A percentile compares a stretch with the other conserved stretches of the same genome.
Evolutionary conservation across 805 yeast species (phyloP).

Genomic region (Candida verbasci): DNA sequence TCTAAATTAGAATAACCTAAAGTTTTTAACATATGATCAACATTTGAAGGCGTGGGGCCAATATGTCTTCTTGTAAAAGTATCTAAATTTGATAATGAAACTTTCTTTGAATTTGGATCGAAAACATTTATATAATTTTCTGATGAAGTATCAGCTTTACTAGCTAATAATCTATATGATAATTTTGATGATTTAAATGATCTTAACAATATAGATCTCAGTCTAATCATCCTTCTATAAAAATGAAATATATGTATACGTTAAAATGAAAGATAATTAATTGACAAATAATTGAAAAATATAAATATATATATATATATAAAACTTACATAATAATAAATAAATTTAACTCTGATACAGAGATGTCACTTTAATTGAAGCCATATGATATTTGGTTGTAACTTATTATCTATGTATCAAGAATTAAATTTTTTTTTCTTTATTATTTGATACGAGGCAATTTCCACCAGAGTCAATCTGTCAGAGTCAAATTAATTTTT

Average conservation of each 20-base stretch:
- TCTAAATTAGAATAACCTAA: constrained; percentile 67
- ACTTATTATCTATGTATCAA: no score
- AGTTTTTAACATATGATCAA: constrained; percentile 56
- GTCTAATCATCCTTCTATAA: neutral
- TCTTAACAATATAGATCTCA: neutral
- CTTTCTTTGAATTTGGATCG: constrained; percentile 30
- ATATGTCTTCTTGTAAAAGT: constrained; percentile 88
- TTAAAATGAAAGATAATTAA: neutral
- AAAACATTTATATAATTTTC: constrained; percentile 45
- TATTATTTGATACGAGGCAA: neutral
- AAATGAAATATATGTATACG: neutral
- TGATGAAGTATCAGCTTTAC: constrained; percentile 44
- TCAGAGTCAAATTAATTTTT: neutral
- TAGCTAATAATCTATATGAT: constrained; percentile 9
- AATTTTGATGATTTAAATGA: constrained; percentile 4
- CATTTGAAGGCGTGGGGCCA: constrained; percentile 71
- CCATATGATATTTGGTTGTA: no score
- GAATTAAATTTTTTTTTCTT: no score
- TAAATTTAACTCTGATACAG: neutral
- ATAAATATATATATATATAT: constrained; percentile 1
- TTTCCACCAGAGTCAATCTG: neutral
- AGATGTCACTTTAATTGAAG: neutral
- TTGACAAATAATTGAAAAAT: neutral
- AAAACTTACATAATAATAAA: neutral
- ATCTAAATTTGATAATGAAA: constrained; percentile 47